Evolutionary conservation across 1,284 basidiomycete genomes (phyloP).

Genomic region (Exobasidium cylindrosporum): DNA sequence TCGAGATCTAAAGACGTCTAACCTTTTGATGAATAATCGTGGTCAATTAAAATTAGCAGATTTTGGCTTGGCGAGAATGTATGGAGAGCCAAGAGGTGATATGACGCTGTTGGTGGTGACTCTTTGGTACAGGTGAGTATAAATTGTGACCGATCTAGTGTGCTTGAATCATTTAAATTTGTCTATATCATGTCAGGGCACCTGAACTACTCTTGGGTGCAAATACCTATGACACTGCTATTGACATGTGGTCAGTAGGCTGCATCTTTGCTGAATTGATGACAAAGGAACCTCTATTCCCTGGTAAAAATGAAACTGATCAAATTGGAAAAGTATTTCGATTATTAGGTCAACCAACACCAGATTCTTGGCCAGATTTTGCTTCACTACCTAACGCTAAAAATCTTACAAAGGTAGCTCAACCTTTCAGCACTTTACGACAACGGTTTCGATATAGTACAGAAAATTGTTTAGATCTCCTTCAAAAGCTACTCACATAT

Average conservation of each 20-base stretch:
- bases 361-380: conserved; percentile 81
- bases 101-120: conserved; percentile 98
- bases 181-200: too few species aligned
- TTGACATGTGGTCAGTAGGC: conserved; percentile 77
- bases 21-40: conserved; percentile 96
- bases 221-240: conserved; percentile 37
- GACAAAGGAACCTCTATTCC: conserved; percentile 86
- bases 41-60: conserved; percentile 98
- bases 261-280: conserved; percentile 98
- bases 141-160: conserved; percentile 10
- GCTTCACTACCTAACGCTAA: conserved; percentile 73
- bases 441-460: conserved; percentile 65
- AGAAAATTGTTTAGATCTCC: conserved; percentile 75
- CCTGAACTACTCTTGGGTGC: conserved; percentile 39
- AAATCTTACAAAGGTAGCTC: conserved; percentile 59
- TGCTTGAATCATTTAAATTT: conserved; percentile 18
- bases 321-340: conserved; percentile 87
- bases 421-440: conserved; percentile 16
- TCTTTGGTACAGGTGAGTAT: conserved; percentile 93
- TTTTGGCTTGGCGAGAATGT: conserved; percentile 91
- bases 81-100: conserved; percentile 76
- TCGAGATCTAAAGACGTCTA: conserved; percentile 94
- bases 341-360: conserved; percentile 82
- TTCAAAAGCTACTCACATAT: conserved; percentile 79
- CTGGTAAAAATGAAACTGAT: conserved; percentile 91